Conservation (phyloP, 306 rosid species). For the Begonia masoniana region DNA sequence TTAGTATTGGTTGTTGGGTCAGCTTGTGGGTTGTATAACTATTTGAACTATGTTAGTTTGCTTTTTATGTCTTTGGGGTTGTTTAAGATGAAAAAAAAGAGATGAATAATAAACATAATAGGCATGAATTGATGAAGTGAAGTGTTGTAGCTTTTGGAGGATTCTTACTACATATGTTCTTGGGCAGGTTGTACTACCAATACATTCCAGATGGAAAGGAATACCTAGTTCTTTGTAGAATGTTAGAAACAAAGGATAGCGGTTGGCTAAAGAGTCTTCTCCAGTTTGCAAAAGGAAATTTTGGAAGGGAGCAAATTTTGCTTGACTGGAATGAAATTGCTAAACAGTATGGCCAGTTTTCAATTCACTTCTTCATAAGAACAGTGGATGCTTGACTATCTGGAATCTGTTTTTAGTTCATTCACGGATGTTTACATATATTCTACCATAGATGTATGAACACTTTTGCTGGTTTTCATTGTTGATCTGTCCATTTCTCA, state of each 20-base stretch:
- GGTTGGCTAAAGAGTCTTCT: constrained; percentile 33
- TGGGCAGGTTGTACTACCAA: constrained; percentile 76
- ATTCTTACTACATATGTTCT: background rate
- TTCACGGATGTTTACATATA: background rate
- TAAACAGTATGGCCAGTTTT: constrained; percentile 43
- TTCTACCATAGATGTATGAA: background rate
- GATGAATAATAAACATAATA: too few relatives aligned
- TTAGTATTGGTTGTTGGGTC: too few relatives aligned
- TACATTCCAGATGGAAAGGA: constrained; percentile 87
- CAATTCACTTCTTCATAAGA: background rate
- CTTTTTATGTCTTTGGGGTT: too few relatives aligned
- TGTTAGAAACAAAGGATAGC: constrained; percentile 10
- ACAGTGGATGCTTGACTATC: background rate
- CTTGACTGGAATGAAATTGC: constrained; percentile 96
- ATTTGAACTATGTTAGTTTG: too few relatives aligned
- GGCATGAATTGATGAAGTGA: too few relatives aligned
- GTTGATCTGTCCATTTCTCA: too few relatives aligned
- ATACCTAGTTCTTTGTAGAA: constrained; percentile 66
- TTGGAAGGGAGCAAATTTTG: constrained; percentile 39
- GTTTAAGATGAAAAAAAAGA: too few relatives aligned
- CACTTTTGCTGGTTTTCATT: too few relatives aligned
- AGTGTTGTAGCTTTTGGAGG: background rate
- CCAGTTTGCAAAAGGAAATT: constrained; percentile 16
- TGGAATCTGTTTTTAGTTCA: background rate
- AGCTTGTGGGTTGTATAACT: too few relatives aligned